phyloP scores from a whole-genome alignment of 2,329 filamentous ascomycete genomes.

The Stachybotrys chlorohalonatus region DNA sequence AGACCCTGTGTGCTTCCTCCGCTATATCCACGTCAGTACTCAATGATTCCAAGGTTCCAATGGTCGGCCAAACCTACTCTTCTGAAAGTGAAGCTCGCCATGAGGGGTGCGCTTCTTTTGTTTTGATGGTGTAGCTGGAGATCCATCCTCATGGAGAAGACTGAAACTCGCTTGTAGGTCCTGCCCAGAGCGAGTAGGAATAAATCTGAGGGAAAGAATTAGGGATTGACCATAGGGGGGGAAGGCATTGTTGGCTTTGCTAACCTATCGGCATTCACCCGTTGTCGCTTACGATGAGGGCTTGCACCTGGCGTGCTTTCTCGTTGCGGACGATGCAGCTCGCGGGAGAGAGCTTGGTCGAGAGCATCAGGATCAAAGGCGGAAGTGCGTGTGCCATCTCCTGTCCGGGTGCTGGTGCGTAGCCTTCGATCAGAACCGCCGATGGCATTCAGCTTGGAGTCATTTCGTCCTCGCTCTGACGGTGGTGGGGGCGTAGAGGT shows the following conservation, averaged over 20 bases:
- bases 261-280: constrained; percentile 54
- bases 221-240: not conserved
- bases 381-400: constrained; percentile 24
- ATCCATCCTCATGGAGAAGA: constrained; percentile 83
- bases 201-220: constrained; percentile 57
- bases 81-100: constrained; percentile 89
- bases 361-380: constrained; percentile 40
- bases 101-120: constrained; percentile 78
- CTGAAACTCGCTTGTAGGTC: constrained; percentile 91
- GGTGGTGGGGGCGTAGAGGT: constrained; percentile 35
- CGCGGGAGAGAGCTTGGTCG: constrained; percentile 41
- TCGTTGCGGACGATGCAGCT: constrained; percentile 39
- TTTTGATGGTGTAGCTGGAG: constrained; percentile 81
- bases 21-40: constrained; percentile 33
- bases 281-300: constrained; percentile 49
- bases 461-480: constrained; percentile 27
- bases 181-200: constrained; percentile 86
- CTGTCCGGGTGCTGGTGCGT: constrained; percentile 24
- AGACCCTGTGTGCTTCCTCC: constrained; percentile 91
- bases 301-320: constrained; percentile 45
- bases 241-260: constrained; percentile 1
- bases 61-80: constrained; percentile 48
- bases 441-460: not conserved
- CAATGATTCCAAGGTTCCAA: constrained; percentile 7
- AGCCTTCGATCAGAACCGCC: constrained; percentile 17